phyloP scores from a whole-genome alignment of 2,329 filamentous ascomycete genomes.

The Aureobasidium sp. region DNA sequence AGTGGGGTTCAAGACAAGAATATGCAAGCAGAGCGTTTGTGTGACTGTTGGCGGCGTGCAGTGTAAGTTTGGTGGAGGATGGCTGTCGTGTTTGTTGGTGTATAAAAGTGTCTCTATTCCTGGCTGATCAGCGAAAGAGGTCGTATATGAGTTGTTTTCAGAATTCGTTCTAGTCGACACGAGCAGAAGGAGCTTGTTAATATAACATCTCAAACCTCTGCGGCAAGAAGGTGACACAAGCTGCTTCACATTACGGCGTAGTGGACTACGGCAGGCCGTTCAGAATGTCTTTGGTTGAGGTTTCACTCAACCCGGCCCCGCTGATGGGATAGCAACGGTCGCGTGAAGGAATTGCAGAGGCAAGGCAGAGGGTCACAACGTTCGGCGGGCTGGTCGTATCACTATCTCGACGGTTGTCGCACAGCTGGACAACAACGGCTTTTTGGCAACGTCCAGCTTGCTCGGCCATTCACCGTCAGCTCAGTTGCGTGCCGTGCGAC shows the following conservation, averaged over 20 bases:
- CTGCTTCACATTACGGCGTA: constrained; percentile 11
- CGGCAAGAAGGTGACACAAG: constrained; percentile 8
- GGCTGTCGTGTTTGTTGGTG: constrained; percentile 1
- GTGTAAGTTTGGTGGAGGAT: background rate
- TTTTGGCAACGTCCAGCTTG: constrained; percentile 10
- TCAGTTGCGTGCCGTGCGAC: constrained; percentile 10
- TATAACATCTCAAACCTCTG: constrained; percentile 12
- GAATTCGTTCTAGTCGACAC: background rate
- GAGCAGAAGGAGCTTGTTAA: constrained; percentile 6
- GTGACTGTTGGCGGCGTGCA: constrained; percentile 8
- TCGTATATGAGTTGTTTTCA: constrained; percentile 1
- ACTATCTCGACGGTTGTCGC: constrained; percentile 12
- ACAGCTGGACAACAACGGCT: constrained; percentile 12
- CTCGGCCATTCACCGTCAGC: constrained; percentile 8
- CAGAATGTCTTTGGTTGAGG: constrained; percentile 16
- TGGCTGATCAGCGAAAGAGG: background rate
- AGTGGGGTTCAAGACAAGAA: constrained; percentile 11
- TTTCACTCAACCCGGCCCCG: constrained; percentile 14
- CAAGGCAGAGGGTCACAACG: constrained; percentile 9
- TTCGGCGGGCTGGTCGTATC: constrained; percentile 14
- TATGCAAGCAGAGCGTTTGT: constrained; percentile 12
- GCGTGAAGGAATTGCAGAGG: constrained; percentile 6
- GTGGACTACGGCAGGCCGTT: constrained; percentile 4
- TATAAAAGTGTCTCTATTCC: constrained; percentile 5
- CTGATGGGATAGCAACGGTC: constrained; percentile 11